A percentile compares a stretch with the other conserved stretches of the same genome.
Evolutionary conservation across 768 basidiomycete species (phyloP).

Genomic region (Pisolithus marmoratus): DNA sequence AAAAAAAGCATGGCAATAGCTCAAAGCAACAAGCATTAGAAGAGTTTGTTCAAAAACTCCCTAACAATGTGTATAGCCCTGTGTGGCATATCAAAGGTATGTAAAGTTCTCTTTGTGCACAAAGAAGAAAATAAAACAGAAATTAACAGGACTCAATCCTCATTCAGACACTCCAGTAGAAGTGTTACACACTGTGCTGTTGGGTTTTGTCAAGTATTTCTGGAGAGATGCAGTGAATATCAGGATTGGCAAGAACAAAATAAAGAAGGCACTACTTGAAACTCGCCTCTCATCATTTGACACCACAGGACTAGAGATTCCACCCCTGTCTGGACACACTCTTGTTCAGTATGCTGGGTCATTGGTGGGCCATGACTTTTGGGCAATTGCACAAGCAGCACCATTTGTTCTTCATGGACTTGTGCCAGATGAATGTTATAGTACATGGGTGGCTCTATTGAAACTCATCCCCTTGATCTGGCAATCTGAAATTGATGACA

Average conservation of each 20-base stretch:
- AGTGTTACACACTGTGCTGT: conserved; percentile 17
- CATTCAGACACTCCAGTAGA: conserved; percentile 17
- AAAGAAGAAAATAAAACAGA: not conserved
- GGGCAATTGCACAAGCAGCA: conserved; percentile 11
- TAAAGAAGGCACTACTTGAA: conserved; percentile 1
- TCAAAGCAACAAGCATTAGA: not conserved
- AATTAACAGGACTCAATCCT: conserved; percentile 15
- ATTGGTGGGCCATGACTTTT: conserved; percentile 17
- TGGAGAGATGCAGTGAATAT: conserved; percentile 12
- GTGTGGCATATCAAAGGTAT: conserved; percentile 7
- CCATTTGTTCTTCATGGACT: conserved; percentile 9
- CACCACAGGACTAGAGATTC: conserved; percentile 7
- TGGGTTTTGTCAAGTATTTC: conserved; percentile 19
- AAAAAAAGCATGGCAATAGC: conserved; percentile 1
- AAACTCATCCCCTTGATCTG: conserved; percentile 33
- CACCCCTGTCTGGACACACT: conserved; percentile 7
- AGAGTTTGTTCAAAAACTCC: not conserved
- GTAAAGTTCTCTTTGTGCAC: no score
- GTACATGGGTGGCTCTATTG: conserved; percentile 31
- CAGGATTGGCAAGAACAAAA: not conserved
- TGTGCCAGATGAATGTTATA: conserved; percentile 13
- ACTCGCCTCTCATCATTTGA: conserved; percentile 6
- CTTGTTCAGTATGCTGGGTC: conserved; percentile 16
- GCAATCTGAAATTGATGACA: conserved; percentile 33
- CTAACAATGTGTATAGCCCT: conserved; percentile 5